phyloP scores from a whole-genome alignment of 2,329 filamentous ascomycete genomes.

The Microsporum audouinii region DNA sequence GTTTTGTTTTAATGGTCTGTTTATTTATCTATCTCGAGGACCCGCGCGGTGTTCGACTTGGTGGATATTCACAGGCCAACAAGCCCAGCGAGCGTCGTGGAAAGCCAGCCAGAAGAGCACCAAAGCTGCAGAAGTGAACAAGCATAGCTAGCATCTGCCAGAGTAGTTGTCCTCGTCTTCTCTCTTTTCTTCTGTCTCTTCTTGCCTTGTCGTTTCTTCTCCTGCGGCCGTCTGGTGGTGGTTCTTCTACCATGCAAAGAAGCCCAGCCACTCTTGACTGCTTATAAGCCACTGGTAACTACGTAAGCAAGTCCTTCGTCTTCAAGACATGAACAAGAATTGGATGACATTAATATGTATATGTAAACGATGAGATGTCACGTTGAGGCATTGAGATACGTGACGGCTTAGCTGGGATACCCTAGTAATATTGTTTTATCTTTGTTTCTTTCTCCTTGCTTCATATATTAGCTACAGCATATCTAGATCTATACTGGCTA shows the following conservation, averaged over 20 bases:
- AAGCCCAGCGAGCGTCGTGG: background rate
- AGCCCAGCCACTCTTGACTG: background rate
- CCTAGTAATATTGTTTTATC: background rate
- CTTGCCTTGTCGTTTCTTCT: background rate
- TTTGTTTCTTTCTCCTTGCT: background rate
- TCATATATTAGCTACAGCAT: background rate
- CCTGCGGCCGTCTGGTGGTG: background rate
- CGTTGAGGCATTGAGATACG: background rate
- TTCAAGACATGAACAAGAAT: background rate
- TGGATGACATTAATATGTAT: too few relatives aligned
- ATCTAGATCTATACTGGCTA: background rate
- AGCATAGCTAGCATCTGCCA: conserved; percentile 2
- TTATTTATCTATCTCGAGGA: background rate
- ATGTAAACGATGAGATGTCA: too few relatives aligned
- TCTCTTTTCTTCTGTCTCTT: background rate
- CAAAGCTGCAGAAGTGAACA: background rate
- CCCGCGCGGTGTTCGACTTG: background rate
- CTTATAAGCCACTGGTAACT: background rate
- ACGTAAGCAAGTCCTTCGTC: background rate
- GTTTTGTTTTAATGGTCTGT: background rate
- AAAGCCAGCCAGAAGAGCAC: background rate
- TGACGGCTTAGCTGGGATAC: background rate
- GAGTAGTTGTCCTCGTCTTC: background rate
- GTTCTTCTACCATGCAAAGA: background rate
- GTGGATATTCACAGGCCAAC: background rate